Percentiles rank a stretch among this genome's conserved stretches.
Evolutionary conservation across 202 grass and related monocot genomes (phyloP).

Genomic region (Carex sylvatica): DNA sequence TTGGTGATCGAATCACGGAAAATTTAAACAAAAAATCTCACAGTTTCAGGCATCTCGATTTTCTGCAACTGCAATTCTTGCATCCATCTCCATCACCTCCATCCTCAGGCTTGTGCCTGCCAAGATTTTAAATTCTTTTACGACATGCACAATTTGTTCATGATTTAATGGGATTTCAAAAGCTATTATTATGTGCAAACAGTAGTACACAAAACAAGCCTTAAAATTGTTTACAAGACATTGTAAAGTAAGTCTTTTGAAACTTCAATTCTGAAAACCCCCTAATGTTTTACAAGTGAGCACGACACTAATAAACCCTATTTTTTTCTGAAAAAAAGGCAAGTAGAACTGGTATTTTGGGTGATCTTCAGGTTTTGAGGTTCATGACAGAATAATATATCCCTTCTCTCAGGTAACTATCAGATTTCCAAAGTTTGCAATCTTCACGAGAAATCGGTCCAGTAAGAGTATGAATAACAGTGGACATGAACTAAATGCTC

Average conservation of each 20-base stretch:
- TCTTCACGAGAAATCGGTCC: neutral
- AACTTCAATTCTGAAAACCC: neutral
- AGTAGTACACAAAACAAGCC: neutral
- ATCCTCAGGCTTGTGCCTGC: constrained; percentile 67
- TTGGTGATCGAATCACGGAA: neutral
- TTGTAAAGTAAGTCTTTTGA: neutral
- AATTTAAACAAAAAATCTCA: constrained; percentile 33
- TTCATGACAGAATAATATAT: neutral
- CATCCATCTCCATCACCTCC: constrained; percentile 71
- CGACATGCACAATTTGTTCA: neutral
- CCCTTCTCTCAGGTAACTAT: constrained; percentile 2
- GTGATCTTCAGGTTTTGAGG: neutral
- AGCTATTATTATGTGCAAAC: neutral
- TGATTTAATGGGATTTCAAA: neutral
- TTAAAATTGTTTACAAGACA: neutral
- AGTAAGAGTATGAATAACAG: neutral
- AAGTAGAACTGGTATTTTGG: neutral
- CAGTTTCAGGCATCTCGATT: constrained; percentile 99
- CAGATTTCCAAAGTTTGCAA: constrained; percentile 1
- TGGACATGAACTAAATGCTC: neutral
- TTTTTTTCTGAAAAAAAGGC: neutral
- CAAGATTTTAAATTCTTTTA: neutral
- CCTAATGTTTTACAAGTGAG: neutral
- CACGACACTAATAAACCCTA: neutral
- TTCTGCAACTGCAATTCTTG: constrained; percentile 95